Base-by-base conservation (phyloP, 345 rosid genomes). In the Isatis tinctoria region DNA sequence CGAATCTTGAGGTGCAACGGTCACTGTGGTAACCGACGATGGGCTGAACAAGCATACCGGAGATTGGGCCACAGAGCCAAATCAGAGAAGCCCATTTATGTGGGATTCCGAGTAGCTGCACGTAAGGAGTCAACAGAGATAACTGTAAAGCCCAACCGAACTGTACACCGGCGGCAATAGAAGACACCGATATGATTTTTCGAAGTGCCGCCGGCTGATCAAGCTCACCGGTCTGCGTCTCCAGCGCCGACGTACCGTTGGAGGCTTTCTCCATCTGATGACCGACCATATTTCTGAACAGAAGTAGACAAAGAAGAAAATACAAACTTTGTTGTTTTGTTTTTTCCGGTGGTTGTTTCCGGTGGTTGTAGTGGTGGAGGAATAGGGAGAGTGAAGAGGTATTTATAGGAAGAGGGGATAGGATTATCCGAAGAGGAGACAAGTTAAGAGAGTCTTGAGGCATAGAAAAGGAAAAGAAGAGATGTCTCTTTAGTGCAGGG, bases 101-200 rank as follows among this genome's bases (percentile, higher is more conserved):
- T 8, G 95, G 90, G 51, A 94, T 84, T 1, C 98, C 98, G 0
- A 94, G 82, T 32, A 83, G 85, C 61, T 94, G 98, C 3, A 90
- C 93, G 67, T 94, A 94, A 0, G 97, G 98, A 13, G 98, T 94
- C 24, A 94, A 57, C 1, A 94, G 80, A 14, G 97, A 94, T 9
- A 94, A 87, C 68, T 94, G 98, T 1, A 94, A 70, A 4, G 98
- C 97, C 98, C 98, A 94, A 0, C 98, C 97, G 74, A 94, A 94
- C 71, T 94, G 96, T 44, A 94, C 65, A 5, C 98, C 98, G 10
- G 95, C 95, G 0, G 95, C 98, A 3, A 94, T 85, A 1, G 98
- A 80, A 3, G 98, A 79, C 13, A 94, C 95, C 48, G 77, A 28
- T 33, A 89, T 72, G 51, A 85, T 86, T 81, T 91, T 85, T 72